phyloP scores from a whole-genome alignment of 805 yeast genomes.

The Schwanniomyces occidentalis region DNA sequence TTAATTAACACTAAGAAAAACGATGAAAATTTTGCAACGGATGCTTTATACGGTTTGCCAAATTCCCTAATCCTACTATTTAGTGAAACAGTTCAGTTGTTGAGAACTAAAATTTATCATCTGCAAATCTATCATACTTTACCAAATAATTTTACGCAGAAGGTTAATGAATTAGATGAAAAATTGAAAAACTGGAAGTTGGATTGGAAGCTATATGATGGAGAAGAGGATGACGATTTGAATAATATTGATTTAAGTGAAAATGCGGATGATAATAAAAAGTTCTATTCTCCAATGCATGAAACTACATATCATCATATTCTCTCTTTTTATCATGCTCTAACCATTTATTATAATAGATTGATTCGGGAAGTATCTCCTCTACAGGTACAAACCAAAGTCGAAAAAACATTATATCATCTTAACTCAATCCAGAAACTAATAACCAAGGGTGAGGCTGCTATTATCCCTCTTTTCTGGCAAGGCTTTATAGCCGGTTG shows the following conservation, averaged over 20 bases:
- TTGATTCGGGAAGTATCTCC: constrained; percentile 59
- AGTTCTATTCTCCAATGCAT: constrained; percentile 54
- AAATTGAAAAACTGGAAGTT: constrained; percentile 64
- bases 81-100: constrained; percentile 66
- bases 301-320: constrained; percentile 80
- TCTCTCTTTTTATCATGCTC: constrained; percentile 72
- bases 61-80: constrained; percentile 73
- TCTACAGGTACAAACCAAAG: constrained; percentile 58
- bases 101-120: constrained; percentile 61
- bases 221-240: constrained; percentile 10
- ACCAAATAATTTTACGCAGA: constrained; percentile 23
- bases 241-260: constrained; percentile 10
- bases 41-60: constrained; percentile 82
- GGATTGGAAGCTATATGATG: constrained; percentile 64
- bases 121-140: constrained; percentile 35
- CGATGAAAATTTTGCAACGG: constrained; percentile 66
- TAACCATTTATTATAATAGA: constrained; percentile 70
- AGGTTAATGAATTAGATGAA: constrained; percentile 35
- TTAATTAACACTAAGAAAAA: constrained; percentile 48
- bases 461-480: constrained; percentile 80
- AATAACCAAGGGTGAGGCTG: constrained; percentile 54
- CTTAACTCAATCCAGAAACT: constrained; percentile 61
- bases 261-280: constrained; percentile 14
- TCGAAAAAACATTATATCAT: constrained; percentile 60
- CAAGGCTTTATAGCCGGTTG: constrained; percentile 89